Evolutionary conservation across 768 basidiomycete genomes (phyloP).

Genomic region (Inosperma sp.): DNA sequence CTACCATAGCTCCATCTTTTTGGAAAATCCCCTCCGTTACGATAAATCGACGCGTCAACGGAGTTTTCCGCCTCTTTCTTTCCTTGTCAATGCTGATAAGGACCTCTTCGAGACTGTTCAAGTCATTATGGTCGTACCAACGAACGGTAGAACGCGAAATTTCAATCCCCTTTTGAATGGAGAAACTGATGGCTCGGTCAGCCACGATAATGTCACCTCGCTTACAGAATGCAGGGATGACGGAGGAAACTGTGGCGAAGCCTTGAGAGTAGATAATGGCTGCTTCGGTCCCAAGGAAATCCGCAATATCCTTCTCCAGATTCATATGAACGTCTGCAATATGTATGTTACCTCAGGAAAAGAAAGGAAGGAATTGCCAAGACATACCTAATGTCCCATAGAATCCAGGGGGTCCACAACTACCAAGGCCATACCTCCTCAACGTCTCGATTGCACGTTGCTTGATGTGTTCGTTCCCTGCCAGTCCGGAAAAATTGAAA

Average conservation of each 20-base stretch:
- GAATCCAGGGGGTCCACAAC: conserved; percentile 95
- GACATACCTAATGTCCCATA: conserved; percentile 89
- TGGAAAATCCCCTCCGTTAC: conserved; percentile 97
- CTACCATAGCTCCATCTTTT: conserved; percentile 87
- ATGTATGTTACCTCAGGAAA: not conserved
- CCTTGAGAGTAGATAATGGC: conserved; percentile 93
- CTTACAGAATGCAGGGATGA: conserved; percentile 97
- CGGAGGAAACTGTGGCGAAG: conserved; percentile 87
- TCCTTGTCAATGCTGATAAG: conserved; percentile 84
- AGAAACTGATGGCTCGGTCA: conserved; percentile 93
- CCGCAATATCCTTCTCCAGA: conserved; percentile 83
- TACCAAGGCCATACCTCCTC: conserved; percentile 86
- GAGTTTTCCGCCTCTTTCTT: conserved; percentile 72
- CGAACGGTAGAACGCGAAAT: conserved; percentile 87
- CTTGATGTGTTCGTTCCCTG: conserved; percentile 85
- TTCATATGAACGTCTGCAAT: conserved; percentile 84
- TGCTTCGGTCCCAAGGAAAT: conserved; percentile 85
- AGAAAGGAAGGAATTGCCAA: not conserved
- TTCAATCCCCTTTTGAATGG: conserved; percentile 93
- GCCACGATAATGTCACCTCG: conserved; percentile 98
- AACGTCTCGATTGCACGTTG: conserved; percentile 80
- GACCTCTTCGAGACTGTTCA: conserved; percentile 85
- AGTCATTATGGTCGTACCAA: conserved; percentile 96
- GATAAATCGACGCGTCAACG: conserved; percentile 88
- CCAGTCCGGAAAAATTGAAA: conserved; percentile 87